These are phyloP conservation scores for Zoysia matrella DNA, from an alignment of 202 grass and related monocot species.

Conservation along the genomic window DNA sequence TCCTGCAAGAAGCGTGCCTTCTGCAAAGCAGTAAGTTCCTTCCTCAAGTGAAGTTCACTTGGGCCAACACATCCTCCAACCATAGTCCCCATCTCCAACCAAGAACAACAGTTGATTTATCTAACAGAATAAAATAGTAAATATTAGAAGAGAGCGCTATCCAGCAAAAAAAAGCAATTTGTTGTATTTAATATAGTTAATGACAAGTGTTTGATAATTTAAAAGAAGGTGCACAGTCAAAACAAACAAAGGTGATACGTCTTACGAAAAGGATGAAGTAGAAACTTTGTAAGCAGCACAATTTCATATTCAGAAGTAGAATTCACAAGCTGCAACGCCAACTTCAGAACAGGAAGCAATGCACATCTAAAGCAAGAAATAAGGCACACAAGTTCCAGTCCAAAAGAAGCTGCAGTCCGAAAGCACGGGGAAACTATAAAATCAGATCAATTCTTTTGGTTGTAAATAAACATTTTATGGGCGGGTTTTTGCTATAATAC, in stretches of 20 bases:
- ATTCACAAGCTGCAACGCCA: slow-evolving; percentile 16
- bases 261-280: not conserved
- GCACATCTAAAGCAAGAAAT: slow-evolving; percentile 5
- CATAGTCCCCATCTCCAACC: slow-evolving; percentile 51
- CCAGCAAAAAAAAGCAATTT: slow-evolving; percentile 7
- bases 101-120: not conserved
- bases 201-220: slow-evolving; percentile 3
- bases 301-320: not conserved
- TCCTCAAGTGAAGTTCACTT: slow-evolving; percentile 95
- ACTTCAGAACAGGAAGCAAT: not conserved
- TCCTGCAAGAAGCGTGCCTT: slow-evolving; percentile 78
- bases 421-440: not conserved
- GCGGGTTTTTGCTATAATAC: not conserved
- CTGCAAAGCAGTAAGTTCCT: slow-evolving; percentile 72
- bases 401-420: not conserved
- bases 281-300: not conserved
- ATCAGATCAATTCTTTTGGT: not conserved
- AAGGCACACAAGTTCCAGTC: not conserved
- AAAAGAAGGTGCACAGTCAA: not conserved
- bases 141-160: slow-evolving; percentile 3
- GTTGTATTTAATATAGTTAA: not conserved
- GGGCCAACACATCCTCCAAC: slow-evolving; percentile 78
- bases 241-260: not conserved
- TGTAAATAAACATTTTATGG: not conserved
- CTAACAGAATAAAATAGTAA: not conserved